phyloP scores from a whole-genome alignment of 106 monocot genomes.

The Phalaenopsis aphrodite region DNA sequence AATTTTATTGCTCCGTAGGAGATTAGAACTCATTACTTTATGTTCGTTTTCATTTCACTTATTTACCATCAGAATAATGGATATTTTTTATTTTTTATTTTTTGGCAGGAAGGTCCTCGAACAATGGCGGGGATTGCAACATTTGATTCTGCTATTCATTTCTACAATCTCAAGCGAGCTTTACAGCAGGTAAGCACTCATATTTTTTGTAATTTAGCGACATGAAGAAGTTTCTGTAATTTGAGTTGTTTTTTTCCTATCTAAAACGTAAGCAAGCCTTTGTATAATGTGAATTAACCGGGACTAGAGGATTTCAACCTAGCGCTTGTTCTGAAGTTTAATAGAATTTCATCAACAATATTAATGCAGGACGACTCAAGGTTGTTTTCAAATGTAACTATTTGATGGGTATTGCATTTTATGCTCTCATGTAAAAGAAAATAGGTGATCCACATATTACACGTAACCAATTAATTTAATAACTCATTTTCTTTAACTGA shows the following conservation, averaged over 20 bases:
- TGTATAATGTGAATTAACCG: background rate
- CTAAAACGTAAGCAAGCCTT: background rate
- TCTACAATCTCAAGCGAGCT: constrained; percentile 80
- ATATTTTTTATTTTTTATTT: background rate
- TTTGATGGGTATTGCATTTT: background rate
- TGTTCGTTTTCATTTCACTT: background rate
- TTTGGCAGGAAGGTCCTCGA: constrained; percentile 82
- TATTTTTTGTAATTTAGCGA: background rate
- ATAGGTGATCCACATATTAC: background rate
- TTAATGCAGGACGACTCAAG: background rate
- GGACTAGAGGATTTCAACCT: background rate
- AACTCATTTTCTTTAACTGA: background rate
- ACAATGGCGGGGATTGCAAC: constrained; percentile 95
- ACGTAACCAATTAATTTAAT: background rate
- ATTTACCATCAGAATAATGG: background rate
- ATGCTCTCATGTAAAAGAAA: background rate
- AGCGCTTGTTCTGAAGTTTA: background rate
- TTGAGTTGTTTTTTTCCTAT: background rate
- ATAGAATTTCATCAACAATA: background rate
- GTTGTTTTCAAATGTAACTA: background rate
- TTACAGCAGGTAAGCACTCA: constrained; percentile 60
- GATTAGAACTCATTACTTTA: background rate
- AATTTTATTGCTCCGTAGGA: background rate
- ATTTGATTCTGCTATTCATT: constrained; percentile 95
- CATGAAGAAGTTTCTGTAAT: background rate